phyloP scores from a whole-genome alignment of 305 asterid species.

The Plantago lanceolata region DNA sequence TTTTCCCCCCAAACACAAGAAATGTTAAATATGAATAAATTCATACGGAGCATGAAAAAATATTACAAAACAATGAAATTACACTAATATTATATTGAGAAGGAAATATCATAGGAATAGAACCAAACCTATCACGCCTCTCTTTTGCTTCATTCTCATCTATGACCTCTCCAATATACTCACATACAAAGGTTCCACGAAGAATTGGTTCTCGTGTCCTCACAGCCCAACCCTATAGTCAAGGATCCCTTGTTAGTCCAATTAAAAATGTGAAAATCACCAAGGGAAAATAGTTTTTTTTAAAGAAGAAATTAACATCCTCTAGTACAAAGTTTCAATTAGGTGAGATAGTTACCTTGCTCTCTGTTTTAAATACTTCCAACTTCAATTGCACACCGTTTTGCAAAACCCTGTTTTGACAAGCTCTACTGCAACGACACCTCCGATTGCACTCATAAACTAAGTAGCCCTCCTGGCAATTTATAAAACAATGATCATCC shows the following conservation, averaged over 20 bases:
- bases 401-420: slow-evolving; percentile 94
- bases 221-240: slow-evolving; percentile 95
- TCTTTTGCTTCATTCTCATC: slow-evolving; percentile 79
- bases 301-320: background rate
- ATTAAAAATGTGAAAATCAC: slow-evolving; percentile 4
- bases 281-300: background rate
- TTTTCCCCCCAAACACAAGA: slow-evolving; percentile 12
- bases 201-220: slow-evolving; percentile 79
- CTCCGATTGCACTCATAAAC: slow-evolving; percentile 93
- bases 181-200: slow-evolving; percentile 95
- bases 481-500: slow-evolving; percentile 24
- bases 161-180: slow-evolving; percentile 90
- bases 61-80: background rate
- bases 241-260: slow-evolving; percentile 11
- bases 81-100: background rate
- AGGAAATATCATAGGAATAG: slow-evolving; percentile 12
- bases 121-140: slow-evolving; percentile 64
- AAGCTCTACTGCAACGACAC: slow-evolving; percentile 69
- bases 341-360: slow-evolving; percentile 46
- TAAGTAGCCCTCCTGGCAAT: slow-evolving; percentile 85
- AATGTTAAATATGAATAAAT: background rate
- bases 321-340: slow-evolving; percentile 13
- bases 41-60: slow-evolving; percentile 14
- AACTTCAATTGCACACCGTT: slow-evolving; percentile 79
- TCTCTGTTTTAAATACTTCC: slow-evolving; percentile 89